Evolutionary conservation across 805 yeast species (phyloP).

Genomic region (Millerago galiae): DNA sequence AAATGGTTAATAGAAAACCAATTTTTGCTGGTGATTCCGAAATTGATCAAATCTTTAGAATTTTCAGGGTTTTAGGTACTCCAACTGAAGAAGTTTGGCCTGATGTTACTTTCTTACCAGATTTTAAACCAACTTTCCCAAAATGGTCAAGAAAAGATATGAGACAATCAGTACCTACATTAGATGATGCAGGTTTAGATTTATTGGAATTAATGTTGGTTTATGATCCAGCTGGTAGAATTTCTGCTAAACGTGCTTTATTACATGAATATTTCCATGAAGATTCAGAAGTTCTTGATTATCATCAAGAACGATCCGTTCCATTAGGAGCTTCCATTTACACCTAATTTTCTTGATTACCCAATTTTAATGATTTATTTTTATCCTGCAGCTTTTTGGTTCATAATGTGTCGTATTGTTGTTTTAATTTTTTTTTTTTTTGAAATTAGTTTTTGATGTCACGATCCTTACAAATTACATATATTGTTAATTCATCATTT

Average conservation of each 20-base stretch:
- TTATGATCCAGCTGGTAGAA: constrained; percentile 90
- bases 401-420: background rate
- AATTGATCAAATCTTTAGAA: constrained; percentile 92
- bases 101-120: constrained; percentile 84
- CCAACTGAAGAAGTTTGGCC: constrained; percentile 95
- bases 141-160: constrained; percentile 77
- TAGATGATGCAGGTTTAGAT: constrained; percentile 81
- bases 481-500: background rate
- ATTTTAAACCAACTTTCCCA: constrained; percentile 89
- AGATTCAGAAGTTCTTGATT: constrained; percentile 27
- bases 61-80: constrained; percentile 88
- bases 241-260: constrained; percentile 90
- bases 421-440: background rate
- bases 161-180: constrained; percentile 64
- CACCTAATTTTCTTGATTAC: constrained; percentile 10
- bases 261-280: constrained; percentile 81
- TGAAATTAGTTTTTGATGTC: too few relatives aligned
- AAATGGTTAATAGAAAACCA: constrained; percentile 94
- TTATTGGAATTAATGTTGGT: constrained; percentile 71
- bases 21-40: constrained; percentile 96
- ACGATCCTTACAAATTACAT: too few relatives aligned
- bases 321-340: constrained; percentile 27
- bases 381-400: background rate
- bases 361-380: background rate
- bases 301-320: constrained; percentile 22